Conservation (phyloP, 768 basidiomycete species). For the Trametes sanguinea region DNA sequence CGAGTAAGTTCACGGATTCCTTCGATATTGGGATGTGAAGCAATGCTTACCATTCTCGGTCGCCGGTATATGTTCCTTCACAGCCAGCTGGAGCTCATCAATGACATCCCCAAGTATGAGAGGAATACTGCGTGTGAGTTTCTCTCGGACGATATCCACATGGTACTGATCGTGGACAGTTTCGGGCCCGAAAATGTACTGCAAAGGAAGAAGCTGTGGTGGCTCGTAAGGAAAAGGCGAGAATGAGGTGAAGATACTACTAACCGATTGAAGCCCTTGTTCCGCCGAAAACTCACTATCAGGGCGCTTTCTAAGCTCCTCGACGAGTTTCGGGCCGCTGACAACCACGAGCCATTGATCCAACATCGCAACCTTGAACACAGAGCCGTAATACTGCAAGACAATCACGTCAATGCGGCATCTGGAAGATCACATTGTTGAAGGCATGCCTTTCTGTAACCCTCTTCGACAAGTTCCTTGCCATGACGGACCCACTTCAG, state of each 20-base stretch:
- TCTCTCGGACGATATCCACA: constrained; percentile 25
- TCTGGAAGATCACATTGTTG: background rate
- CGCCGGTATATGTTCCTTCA: constrained; percentile 35
- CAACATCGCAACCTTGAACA: constrained; percentile 47
- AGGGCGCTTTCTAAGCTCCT: constrained; percentile 50
- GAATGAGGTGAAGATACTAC: background rate
- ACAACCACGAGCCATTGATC: constrained; percentile 51
- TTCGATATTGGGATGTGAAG: too few species aligned
- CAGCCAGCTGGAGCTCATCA: constrained; percentile 29
- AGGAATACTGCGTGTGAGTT: constrained; percentile 32
- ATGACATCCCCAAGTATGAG: constrained; percentile 26
- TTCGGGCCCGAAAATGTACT: constrained; percentile 36
- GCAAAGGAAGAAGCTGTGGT: background rate
- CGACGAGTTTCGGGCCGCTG: constrained; percentile 44
- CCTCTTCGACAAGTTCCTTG: background rate
- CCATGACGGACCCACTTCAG: background rate
- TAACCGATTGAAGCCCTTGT: constrained; percentile 45
- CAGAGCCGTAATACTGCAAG: constrained; percentile 19
- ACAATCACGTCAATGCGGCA: too few species aligned
- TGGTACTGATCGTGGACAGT: constrained; percentile 26
- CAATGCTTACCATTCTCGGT: constrained; percentile 18
- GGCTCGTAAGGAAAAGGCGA: too few species aligned
- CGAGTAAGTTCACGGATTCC: background rate
- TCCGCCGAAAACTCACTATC: constrained; percentile 47
- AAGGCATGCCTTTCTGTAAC: background rate